Evolutionary conservation across 495 filamentous ascomycete genomes (phyloP).

Genomic region (Rusavskia elegans): DNA sequence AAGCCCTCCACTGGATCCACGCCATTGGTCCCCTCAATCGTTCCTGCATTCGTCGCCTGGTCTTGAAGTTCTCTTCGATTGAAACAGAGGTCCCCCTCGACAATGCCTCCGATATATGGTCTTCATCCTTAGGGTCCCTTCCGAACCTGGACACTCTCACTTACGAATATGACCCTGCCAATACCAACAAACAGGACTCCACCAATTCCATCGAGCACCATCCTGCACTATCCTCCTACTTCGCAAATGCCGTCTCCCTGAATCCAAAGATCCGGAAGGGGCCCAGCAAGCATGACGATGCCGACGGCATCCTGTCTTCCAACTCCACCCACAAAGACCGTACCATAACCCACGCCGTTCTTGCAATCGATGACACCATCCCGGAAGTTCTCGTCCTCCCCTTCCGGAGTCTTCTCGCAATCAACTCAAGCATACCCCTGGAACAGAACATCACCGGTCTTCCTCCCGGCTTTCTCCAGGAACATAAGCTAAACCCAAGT

Average conservation of each 20-base stretch:
- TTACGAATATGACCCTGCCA: conserved; percentile 8
- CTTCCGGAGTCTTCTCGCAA: not conserved
- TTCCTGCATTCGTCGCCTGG: conserved; percentile 5
- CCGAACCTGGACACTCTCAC: conserved; percentile 6
- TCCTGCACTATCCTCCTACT: not conserved
- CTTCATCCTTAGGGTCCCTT: conserved; percentile 1
- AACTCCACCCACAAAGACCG: not conserved
- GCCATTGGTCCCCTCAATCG: conserved; percentile 5
- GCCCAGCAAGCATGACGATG: not conserved
- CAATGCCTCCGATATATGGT: conserved; percentile 2
- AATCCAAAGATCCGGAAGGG: not conserved
- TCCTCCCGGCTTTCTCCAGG: conserved; percentile 4
- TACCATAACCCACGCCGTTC: conserved; percentile 8
- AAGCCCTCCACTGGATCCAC: conserved; percentile 7
- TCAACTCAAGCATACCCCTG: not conserved
- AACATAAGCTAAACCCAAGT: conserved; percentile 1
- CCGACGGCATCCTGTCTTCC: not conserved
- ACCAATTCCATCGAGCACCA: not conserved
- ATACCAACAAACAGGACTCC: not conserved
- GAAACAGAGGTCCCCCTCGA: not conserved
- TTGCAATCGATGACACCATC: conserved; percentile 9
- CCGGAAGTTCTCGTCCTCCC: conserved; percentile 5
- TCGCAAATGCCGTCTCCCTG: not conserved
- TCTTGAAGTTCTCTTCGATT: conserved; percentile 5
- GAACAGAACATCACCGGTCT: conserved; percentile 9